Base-by-base conservation (phyloP, 352 stramenopile genomes). In the Pythium sp. region DNA sequence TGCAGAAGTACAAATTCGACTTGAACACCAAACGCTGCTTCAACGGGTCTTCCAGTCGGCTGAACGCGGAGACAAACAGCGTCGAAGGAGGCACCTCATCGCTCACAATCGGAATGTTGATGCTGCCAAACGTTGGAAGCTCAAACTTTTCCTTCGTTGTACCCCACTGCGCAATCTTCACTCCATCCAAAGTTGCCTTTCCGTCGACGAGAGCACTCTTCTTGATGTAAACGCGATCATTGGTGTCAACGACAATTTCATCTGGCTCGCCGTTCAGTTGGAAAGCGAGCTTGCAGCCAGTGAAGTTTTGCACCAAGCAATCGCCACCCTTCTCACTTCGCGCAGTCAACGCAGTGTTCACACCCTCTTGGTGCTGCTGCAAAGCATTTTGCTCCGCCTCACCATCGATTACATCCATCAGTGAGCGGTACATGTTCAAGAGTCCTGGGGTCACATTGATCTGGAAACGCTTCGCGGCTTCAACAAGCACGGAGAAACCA, bases 1-100 rank as follows among this genome's bases (percentile, higher is more conserved):
- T 96, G 69, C 79, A 88, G 46, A 96, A 83, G 63, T 82, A 92
- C 47, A 91, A 70, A 62, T 92, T 94, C 30, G 88, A 93, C 73
- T 90, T 86, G 34, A 96, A 74, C 53, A 89, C 79, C 34, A 96
- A 78, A 0, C 82, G 75, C 38, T 90, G 83, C 36, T 82, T 80
- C 14, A 61, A 67, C 20, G 82, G 79, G 62, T 92, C 81, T 69
- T 96, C 88, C 32, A 96, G 65, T 1, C 86, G 82, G 34, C 80
- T 93, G 65, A 85, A 84, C 5, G 84, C 80, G 1, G 78, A 88
- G 12, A 96, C 72, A 61, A 90, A 89, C 28, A 94, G 49, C 38
- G 83, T 87, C 18, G 76, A 81, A 18, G 72, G 70, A 8, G 67
- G 47, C 11, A 72, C 62, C 11, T 74, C 62, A 14, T 72, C 76